Evolutionary conservation across 2,329 filamentous ascomycete species (phyloP).

Genomic region (Fusarium staphyleae): DNA sequence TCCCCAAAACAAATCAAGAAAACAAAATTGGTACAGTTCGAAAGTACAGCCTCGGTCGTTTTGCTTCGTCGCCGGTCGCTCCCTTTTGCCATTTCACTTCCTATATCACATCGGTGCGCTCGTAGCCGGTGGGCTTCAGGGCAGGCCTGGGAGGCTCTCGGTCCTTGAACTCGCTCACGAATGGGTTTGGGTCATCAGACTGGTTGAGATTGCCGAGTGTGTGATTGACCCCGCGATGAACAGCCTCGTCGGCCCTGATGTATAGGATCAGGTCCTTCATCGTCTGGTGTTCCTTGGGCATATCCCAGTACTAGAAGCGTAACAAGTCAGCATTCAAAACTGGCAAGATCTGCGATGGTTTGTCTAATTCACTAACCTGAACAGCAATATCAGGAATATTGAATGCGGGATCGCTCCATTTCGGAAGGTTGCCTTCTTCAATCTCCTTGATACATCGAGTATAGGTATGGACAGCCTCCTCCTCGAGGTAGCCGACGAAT

Average conservation of each 20-base stretch:
- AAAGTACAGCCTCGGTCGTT: neutral
- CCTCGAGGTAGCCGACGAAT: slow-evolving; percentile 96
- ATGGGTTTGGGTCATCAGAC: slow-evolving; percentile 89
- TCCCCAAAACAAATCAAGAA: neutral
- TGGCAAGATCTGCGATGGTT: neutral
- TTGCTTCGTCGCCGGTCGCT: neutral
- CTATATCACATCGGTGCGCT: slow-evolving; percentile 80
- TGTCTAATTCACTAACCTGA: slow-evolving; percentile 48
- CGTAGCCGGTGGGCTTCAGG: slow-evolving; percentile 75
- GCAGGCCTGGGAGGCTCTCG: slow-evolving; percentile 70
- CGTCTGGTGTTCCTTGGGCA: slow-evolving; percentile 81
- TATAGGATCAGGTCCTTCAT: slow-evolving; percentile 91
- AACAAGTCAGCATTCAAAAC: slow-evolving; percentile 8
- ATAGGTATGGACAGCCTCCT: slow-evolving; percentile 96
- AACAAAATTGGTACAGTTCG: slow-evolving; percentile 4
- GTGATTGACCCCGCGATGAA: slow-evolving; percentile 94
- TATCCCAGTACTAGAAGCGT: slow-evolving; percentile 77
- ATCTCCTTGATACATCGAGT: slow-evolving; percentile 87
- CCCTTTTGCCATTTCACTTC: neutral
- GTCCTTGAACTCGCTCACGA: slow-evolving; percentile 82
- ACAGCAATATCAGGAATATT: slow-evolving; percentile 87
- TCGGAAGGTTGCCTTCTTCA: slow-evolving; percentile 81
- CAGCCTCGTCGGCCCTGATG: slow-evolving; percentile 87
- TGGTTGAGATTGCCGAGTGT: slow-evolving; percentile 89
- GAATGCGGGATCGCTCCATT: slow-evolving; percentile 76